Conservation (phyloP, 1,284 basidiomycete genomes). For the Neonothopanus nambi region DNA sequence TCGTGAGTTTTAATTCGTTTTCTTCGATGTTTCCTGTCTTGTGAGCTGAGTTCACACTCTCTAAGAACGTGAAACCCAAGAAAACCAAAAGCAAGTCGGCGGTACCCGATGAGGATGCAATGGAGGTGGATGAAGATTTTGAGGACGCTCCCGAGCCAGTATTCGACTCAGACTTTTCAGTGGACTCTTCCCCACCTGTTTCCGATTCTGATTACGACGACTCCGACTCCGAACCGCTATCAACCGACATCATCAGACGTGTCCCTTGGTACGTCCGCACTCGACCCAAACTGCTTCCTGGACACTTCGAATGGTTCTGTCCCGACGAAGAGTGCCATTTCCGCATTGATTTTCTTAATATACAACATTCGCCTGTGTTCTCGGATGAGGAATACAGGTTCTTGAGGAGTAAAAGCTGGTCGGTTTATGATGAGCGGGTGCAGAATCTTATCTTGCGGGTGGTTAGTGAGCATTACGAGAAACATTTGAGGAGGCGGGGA, state of each 20-base stretch:
- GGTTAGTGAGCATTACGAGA: slow-evolving; percentile 35
- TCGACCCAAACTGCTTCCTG: slow-evolving; percentile 34
- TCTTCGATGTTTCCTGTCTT: not conserved
- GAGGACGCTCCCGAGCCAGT: slow-evolving; percentile 18
- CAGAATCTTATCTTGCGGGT: slow-evolving; percentile 28
- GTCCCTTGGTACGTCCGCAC: slow-evolving; percentile 31
- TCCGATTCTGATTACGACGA: slow-evolving; percentile 27
- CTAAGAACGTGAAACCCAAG: slow-evolving; percentile 1
- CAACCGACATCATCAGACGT: slow-evolving; percentile 13
- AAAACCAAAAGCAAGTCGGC: slow-evolving; percentile 11
- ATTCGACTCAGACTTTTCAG: slow-evolving; percentile 55
- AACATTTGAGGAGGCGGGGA: slow-evolving; percentile 25
- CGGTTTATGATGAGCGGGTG: slow-evolving; percentile 28
- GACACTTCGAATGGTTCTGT: slow-evolving; percentile 35
- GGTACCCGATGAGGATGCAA: slow-evolving; percentile 4
- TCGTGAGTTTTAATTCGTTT: not conserved
- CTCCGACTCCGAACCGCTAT: slow-evolving; percentile 28
- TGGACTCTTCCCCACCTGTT: slow-evolving; percentile 40
- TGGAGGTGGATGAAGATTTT: slow-evolving; percentile 24
- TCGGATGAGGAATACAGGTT: slow-evolving; percentile 19
- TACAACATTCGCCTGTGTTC: slow-evolving; percentile 18
- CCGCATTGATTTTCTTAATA: slow-evolving; percentile 30
- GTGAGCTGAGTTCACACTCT: not conserved
- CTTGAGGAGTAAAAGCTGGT: slow-evolving; percentile 30
- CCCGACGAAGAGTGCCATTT: slow-evolving; percentile 29